phyloP scores from a whole-genome alignment of 768 basidiomycete genomes.

The Tulasnella calospora region DNA sequence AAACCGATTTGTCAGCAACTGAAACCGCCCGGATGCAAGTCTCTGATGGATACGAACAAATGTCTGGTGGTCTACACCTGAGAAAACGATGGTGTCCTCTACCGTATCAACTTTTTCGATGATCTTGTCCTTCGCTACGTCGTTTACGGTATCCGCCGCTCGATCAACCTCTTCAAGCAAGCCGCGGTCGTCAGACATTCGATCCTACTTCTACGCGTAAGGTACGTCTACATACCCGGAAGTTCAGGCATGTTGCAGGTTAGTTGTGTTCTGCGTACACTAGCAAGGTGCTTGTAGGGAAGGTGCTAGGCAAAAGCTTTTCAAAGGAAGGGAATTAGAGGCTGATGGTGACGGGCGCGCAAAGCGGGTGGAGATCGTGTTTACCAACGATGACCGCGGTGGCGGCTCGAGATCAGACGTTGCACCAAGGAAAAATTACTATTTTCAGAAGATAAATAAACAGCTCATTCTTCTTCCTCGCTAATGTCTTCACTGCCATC shows the following conservation, averaged over 20 bases:
- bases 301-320: neutral
- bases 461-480: conserved; percentile 30
- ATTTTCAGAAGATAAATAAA: neutral
- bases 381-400: neutral
- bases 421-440: neutral
- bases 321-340: too few species aligned
- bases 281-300: neutral
- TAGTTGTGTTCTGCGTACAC: neutral
- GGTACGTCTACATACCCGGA: neutral
- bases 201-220: too few species aligned
- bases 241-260: conserved; percentile 17
- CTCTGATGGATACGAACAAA: conserved; percentile 48
- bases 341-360: neutral
- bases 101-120: conserved; percentile 54
- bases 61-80: conserved; percentile 49
- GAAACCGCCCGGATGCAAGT: neutral
- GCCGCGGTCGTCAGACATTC: neutral
- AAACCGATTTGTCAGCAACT: conserved; percentile 6
- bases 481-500: neutral
- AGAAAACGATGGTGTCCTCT: conserved; percentile 61
- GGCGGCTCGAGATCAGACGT: neutral
- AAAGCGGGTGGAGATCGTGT: neutral
- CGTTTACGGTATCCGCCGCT: conserved; percentile 53
- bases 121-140: conserved; percentile 48
- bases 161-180: conserved; percentile 59